Evolutionary conservation across 2,329 filamentous ascomycete species (phyloP).

Genomic region (Penicillium corylophilum): DNA sequence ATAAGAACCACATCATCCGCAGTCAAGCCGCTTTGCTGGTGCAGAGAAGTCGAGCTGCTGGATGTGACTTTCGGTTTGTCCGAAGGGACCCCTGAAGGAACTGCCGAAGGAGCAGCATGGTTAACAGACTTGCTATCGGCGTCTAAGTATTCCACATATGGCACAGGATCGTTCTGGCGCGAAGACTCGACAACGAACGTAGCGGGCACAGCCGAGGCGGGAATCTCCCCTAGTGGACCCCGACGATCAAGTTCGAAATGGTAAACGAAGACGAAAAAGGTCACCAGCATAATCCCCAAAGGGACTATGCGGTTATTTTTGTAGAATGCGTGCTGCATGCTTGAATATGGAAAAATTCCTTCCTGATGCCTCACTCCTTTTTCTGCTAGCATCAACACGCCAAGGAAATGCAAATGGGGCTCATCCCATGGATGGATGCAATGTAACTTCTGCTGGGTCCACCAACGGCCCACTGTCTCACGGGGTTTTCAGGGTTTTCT

Average conservation of each 20-base stretch:
- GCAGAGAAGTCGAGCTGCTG: background rate
- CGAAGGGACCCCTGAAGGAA: slow-evolving; percentile 1
- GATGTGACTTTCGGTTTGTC: background rate
- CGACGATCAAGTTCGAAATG: slow-evolving; percentile 24
- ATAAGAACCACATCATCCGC: slow-evolving; percentile 15
- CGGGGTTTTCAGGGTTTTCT: background rate
- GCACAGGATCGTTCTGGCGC: background rate
- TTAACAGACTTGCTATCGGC: slow-evolving; percentile 1
- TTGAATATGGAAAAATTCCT: background rate
- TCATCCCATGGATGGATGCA: background rate
- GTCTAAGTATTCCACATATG: background rate
- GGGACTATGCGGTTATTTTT: slow-evolving; percentile 27
- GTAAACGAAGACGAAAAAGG: slow-evolving; percentile 23
- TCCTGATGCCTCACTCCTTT: slow-evolving; percentile 8
- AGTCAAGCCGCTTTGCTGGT: slow-evolving; percentile 1
- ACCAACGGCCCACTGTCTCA: slow-evolving; percentile 4
- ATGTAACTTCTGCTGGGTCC: background rate
- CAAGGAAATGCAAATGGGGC: background rate
- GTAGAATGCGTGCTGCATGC: slow-evolving; percentile 18
- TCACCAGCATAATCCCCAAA: slow-evolving; percentile 24
- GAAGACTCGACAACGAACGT: slow-evolving; percentile 7
- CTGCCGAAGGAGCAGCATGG: slow-evolving; percentile 6
- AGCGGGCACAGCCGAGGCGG: slow-evolving; percentile 1
- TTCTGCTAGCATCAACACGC: background rate
- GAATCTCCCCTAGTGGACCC: slow-evolving; percentile 9